Percentiles rank a stretch among this genome's conserved stretches.
phyloP scores from a whole-genome alignment of 106 monocot genomes.

The Platanthera guangdongensis region DNA sequence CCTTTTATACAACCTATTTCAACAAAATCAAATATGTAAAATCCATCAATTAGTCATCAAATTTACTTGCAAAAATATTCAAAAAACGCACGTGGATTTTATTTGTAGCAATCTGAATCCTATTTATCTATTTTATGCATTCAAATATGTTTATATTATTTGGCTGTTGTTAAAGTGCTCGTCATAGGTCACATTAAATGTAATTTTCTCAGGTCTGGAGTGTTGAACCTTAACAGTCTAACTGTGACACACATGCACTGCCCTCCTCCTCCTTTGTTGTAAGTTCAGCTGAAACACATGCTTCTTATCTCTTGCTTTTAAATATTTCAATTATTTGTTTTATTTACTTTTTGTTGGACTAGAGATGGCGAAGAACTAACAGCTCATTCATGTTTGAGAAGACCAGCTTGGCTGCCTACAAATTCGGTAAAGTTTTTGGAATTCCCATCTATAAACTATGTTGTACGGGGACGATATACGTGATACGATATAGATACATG shows the following conservation, averaged over 20 bases:
- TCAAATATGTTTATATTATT: not conserved
- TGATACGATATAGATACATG: too few relatives aligned
- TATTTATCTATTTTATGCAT: not conserved
- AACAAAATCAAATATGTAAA: too few relatives aligned
- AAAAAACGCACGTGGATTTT: too few relatives aligned
- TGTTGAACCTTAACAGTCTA: constrained; percentile 47
- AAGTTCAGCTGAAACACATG: constrained; percentile 17
- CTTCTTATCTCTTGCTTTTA: constrained; percentile 4
- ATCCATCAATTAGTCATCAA: too few relatives aligned
- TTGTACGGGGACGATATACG: not conserved
- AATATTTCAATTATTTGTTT: not conserved
- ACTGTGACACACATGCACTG: constrained; percentile 82
- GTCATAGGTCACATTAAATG: not conserved
- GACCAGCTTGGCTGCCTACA: constrained; percentile 72
- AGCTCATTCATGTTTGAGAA: constrained; percentile 24
- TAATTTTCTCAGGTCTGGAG: constrained; percentile 63
- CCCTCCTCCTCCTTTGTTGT: constrained; percentile 87
- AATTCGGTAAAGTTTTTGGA: constrained; percentile 37
- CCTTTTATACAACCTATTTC: too few relatives aligned
- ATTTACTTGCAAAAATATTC: too few relatives aligned
- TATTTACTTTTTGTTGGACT: constrained; percentile 8
- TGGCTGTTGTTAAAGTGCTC: not conserved
- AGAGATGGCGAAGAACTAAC: constrained; percentile 36
- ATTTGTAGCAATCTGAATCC: too few relatives aligned
- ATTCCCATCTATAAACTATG: not conserved